Percentiles rank a stretch among this genome's conserved stretches.
phyloP scores from a whole-genome alignment of 768 basidiomycete species.

The Termitomyces sp. region DNA sequence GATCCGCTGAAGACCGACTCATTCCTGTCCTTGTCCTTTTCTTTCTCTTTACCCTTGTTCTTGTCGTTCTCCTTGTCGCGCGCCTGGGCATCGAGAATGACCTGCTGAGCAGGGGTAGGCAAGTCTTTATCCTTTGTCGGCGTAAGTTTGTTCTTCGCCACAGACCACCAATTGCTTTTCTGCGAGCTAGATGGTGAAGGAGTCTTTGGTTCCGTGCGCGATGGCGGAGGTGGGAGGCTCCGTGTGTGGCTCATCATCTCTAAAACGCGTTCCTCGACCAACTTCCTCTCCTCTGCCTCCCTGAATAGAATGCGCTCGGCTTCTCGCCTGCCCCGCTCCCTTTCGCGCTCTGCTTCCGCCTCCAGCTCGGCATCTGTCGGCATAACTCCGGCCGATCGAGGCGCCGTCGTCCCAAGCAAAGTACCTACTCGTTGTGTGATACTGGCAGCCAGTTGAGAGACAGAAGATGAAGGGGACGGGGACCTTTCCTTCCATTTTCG shows the following conservation, averaged over 20 bases:
- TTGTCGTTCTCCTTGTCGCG: conserved; percentile 52
- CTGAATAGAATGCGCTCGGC: conserved; percentile 70
- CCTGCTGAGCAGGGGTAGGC: conserved; percentile 82
- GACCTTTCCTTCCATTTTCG: conserved; percentile 31
- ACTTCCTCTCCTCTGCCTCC: conserved; percentile 64
- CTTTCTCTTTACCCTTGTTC: conserved; percentile 48
- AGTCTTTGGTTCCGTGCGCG: conserved; percentile 51
- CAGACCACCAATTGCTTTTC: conserved; percentile 64
- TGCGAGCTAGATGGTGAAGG: conserved; percentile 60
- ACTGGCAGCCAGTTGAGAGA: conserved; percentile 67
- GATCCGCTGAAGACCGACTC: conserved; percentile 48
- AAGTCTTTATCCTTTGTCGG: conserved; percentile 69
- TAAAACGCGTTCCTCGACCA: conserved; percentile 68
- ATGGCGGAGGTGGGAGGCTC: conserved; percentile 53
- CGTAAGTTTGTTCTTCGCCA: conserved; percentile 69
- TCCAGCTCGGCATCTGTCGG: conserved; percentile 77
- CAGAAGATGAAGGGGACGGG: conserved; percentile 63
- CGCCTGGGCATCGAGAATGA: conserved; percentile 69
- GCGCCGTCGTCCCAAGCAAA: conserved; percentile 50
- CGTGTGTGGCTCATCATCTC: conserved; percentile 60
- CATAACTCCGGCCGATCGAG: conserved; percentile 30
- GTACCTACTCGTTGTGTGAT: conserved; percentile 72
- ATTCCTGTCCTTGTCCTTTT: conserved; percentile 60
- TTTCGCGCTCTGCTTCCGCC: conserved; percentile 72
- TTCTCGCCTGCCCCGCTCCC: conserved; percentile 69